phyloP scores from a whole-genome alignment of 495 filamentous ascomycete genomes.

The Daldinia loculata region DNA sequence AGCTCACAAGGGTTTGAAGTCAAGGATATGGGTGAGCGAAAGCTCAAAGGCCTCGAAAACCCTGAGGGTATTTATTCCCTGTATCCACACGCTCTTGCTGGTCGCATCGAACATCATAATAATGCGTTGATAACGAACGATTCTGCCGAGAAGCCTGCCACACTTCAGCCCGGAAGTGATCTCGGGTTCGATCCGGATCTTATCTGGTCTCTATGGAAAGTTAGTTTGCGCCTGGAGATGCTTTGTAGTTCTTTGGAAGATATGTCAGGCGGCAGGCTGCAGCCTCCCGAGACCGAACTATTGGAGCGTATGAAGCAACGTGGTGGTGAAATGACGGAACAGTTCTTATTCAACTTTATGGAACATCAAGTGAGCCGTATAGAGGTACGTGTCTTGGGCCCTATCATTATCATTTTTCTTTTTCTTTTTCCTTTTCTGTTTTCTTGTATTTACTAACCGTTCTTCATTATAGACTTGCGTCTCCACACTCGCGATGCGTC shows the following conservation, averaged over 20 bases:
- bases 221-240: slow-evolving; percentile 89
- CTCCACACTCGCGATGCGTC: slow-evolving; percentile 70
- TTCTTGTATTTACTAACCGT: slow-evolving; percentile 23
- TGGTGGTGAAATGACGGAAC: slow-evolving; percentile 87
- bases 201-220: slow-evolving; percentile 89
- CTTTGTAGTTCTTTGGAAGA: slow-evolving; percentile 86
- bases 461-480: slow-evolving; percentile 63
- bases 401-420: neutral
- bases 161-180: slow-evolving; percentile 58
- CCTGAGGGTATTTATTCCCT: slow-evolving; percentile 94
- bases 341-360: slow-evolving; percentile 83
- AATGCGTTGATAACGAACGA: slow-evolving; percentile 59
- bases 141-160: slow-evolving; percentile 54
- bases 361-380: slow-evolving; percentile 95
- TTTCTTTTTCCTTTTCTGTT: no score
- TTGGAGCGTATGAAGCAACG: slow-evolving; percentile 83
- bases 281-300: slow-evolving; percentile 80
- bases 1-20: slow-evolving; percentile 95
- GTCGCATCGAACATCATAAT: slow-evolving; percentile 71
- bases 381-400: slow-evolving; percentile 70
- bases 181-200: slow-evolving; percentile 78
- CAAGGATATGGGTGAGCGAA: slow-evolving; percentile 92
- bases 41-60: slow-evolving; percentile 96
- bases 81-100: slow-evolving; percentile 88
- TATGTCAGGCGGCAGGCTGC: slow-evolving; percentile 62